These are phyloP conservation scores for Lachnellula hyalina DNA, from an alignment of 2,329 filamentous ascomycete genomes.

Conservation along the genomic window DNA sequence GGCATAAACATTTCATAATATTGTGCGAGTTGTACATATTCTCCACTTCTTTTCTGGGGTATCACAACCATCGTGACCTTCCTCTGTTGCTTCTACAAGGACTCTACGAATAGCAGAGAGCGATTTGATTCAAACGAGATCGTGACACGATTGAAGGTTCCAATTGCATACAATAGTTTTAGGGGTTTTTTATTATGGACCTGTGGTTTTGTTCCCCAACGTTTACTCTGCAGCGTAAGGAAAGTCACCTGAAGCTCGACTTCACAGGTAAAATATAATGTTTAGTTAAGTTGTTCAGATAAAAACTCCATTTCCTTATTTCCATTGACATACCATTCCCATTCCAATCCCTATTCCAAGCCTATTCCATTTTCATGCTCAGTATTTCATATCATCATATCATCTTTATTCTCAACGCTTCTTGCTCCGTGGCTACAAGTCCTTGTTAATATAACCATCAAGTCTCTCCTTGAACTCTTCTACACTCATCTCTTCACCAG, in stretches of 20 bases:
- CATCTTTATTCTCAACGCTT: background rate
- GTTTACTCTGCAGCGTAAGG: too few species aligned
- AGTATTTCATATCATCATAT: background rate
- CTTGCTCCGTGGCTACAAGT: conserved; percentile 9
- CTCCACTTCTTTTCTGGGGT: background rate
- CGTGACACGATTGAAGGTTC: too few species aligned
- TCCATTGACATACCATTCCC: background rate
- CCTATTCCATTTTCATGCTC: background rate
- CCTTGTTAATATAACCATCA: conserved; percentile 10
- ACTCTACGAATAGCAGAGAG: too few species aligned
- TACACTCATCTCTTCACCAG: conserved; percentile 48
- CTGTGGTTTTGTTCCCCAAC: too few species aligned
- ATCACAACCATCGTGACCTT: too few species aligned
- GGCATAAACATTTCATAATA: background rate
- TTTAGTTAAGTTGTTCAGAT: background rate
- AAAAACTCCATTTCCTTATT: background rate
- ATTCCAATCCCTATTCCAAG: background rate
- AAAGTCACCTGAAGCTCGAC: too few species aligned
- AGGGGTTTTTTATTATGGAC: too few species aligned
- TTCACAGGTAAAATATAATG: background rate
- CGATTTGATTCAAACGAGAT: too few species aligned
- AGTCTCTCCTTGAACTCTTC: conserved; percentile 51
- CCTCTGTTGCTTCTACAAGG: too few species aligned
- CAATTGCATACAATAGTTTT: too few species aligned
- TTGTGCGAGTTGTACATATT: background rate